Evolutionary conservation across 2,329 filamentous ascomycete species (phyloP).

Genomic region (Xylaria sp.): DNA sequence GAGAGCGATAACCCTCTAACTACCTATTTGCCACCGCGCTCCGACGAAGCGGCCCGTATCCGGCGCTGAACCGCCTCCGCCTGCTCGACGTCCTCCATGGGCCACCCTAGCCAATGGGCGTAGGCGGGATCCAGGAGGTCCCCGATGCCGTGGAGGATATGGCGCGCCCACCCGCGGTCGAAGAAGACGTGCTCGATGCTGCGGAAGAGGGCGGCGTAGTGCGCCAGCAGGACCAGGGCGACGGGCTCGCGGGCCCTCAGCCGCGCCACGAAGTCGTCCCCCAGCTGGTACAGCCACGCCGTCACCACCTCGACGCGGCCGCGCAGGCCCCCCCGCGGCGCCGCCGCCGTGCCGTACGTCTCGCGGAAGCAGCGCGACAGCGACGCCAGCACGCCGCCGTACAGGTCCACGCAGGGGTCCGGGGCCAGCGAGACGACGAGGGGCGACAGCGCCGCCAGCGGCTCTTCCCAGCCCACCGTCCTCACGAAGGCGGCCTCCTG

Average conservation of each 20-base stretch:
- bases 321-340: not conserved
- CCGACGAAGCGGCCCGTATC: too few species aligned
- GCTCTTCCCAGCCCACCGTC: not conserved
- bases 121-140: not conserved
- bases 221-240: conserved; percentile 3
- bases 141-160: conserved; percentile 5
- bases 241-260: not conserved
- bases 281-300: conserved; percentile 6
- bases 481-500: not conserved
- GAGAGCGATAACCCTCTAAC: too few species aligned
- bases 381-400: not conserved
- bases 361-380: conserved; percentile 1
- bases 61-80: too few species aligned
- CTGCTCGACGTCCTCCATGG: too few species aligned
- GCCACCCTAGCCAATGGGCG: too few species aligned
- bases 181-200: conserved; percentile 8
- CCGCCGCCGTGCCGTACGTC: not conserved
- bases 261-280: conserved; percentile 1
- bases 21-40: too few species aligned
- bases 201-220: conserved; percentile 5
- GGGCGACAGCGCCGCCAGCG: not conserved
- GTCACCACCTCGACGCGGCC: conserved; percentile 4
- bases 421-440: not conserved
- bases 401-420: not conserved
- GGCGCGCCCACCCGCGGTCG: conserved; percentile 6